These are phyloP conservation scores for Podospora bellae-mahoneyi DNA, from an alignment of 495 filamentous ascomycete species.

Conservation along the genomic window DNA sequence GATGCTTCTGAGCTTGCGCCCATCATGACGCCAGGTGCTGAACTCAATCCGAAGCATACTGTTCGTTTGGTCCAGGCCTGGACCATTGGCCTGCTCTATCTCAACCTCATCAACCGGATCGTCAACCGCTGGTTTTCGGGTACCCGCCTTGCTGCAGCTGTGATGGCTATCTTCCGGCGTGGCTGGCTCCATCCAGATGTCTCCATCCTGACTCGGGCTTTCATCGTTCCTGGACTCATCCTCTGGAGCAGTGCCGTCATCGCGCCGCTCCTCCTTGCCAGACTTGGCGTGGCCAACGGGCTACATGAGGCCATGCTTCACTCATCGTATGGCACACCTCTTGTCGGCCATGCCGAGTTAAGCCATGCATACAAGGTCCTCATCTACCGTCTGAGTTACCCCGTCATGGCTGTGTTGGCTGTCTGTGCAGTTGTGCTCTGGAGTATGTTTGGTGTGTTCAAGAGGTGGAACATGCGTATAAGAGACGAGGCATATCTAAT, in stretches of 20 bases:
- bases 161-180: conserved; percentile 69
- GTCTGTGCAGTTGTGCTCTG: conserved; percentile 32
- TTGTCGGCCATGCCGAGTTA: conserved; percentile 30
- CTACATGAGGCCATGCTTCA: conserved; percentile 25
- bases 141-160: conserved; percentile 67
- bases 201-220: conserved; percentile 70
- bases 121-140: conserved; percentile 58
- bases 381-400: conserved; percentile 73
- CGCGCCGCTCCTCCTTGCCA: conserved; percentile 47
- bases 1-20: background rate
- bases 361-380: conserved; percentile 48
- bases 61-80: conserved; percentile 90
- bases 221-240: conserved; percentile 69
- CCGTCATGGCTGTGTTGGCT: conserved; percentile 50
- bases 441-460: conserved; percentile 60
- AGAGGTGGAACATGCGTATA: conserved; percentile 76
- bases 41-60: conserved; percentile 57
- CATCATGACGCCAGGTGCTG: background rate
- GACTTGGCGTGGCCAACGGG: conserved; percentile 30
- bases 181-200: conserved; percentile 82
- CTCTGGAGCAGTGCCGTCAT: conserved; percentile 57
- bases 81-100: conserved; percentile 89
- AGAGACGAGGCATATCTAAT: conserved; percentile 94
- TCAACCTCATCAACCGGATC: conserved; percentile 75
- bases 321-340: conserved; percentile 17